Conservation (phyloP, 192 early-diverging fungal genomes). For the Coemansia sp. region DNA sequence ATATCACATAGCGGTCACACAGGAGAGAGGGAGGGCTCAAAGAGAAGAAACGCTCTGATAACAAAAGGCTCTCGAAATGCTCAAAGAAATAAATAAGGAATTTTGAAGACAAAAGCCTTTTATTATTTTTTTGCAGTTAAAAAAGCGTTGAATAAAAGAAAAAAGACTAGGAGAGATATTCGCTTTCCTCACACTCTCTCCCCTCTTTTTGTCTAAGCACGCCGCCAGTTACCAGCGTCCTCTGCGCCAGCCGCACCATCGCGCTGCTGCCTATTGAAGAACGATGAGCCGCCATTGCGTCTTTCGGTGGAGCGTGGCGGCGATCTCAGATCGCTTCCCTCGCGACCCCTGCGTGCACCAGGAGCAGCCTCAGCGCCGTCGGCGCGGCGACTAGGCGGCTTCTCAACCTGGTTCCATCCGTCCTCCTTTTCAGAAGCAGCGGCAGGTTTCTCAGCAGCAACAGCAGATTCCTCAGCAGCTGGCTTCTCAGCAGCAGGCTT, state of each 20-base stretch:
- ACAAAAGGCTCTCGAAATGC: too few species aligned
- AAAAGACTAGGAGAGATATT: too few species aligned
- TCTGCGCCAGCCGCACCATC: constrained; percentile 7
- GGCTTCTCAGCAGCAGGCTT: neutral
- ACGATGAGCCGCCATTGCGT: constrained; percentile 16
- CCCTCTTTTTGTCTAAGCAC: neutral
- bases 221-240: constrained; percentile 30
- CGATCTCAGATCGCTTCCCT: constrained; percentile 2
- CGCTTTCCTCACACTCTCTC: too few species aligned
- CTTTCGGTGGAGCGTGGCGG: constrained; percentile 18
- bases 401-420: constrained; percentile 44
- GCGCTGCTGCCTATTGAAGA: constrained; percentile 10
- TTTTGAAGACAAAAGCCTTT: too few species aligned
- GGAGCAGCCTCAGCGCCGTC: neutral
- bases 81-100: too few species aligned
- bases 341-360: neutral
- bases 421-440: constrained; percentile 10
- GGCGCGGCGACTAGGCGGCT: constrained; percentile 10
- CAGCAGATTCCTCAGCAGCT: neutral
- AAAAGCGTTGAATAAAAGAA: too few species aligned
- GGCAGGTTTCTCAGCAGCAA: neutral
- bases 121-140: too few species aligned
- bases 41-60: too few species aligned
- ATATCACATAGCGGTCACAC: too few species aligned
- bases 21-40: too few species aligned